Percentiles rank a stretch among this genome's conserved stretches.
These are phyloP conservation scores for Alternaria sp. DNA, from an alignment of 2,329 filamentous ascomycete species.

Conservation along the genomic window DNA sequence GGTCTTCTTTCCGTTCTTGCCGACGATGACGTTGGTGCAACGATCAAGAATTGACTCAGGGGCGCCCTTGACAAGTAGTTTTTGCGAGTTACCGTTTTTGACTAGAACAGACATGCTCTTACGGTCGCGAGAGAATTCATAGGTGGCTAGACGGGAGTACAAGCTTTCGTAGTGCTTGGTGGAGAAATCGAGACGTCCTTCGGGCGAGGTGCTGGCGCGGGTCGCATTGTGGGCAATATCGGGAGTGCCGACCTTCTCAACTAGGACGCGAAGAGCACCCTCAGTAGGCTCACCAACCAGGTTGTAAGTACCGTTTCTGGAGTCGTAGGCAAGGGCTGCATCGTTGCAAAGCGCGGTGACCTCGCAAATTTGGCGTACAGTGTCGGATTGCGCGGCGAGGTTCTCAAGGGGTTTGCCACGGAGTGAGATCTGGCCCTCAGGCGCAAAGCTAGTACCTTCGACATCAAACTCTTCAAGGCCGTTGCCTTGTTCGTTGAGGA, in stretches of 20 bases:
- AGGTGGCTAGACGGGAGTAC: conserved; percentile 80
- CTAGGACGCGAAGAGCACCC: conserved; percentile 86
- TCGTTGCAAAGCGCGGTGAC: conserved; percentile 85
- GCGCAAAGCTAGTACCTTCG: conserved; percentile 90
- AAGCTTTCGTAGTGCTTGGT: conserved; percentile 85
- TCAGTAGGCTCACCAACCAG: conserved; percentile 95
- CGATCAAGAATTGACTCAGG: conserved; percentile 94
- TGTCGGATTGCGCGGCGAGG: conserved; percentile 74
- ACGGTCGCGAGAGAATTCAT: conserved; percentile 95
- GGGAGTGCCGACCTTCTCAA: conserved; percentile 91
- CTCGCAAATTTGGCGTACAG: conserved; percentile 78
- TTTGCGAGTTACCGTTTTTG: conserved; percentile 72
- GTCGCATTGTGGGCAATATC: conserved; percentile 67
- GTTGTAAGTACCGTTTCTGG: conserved; percentile 75
- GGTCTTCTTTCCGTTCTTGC: conserved; percentile 79
- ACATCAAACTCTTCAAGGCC: conserved; percentile 87
- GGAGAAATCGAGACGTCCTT: conserved; percentile 77
- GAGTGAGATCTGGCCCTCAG: conserved; percentile 75
- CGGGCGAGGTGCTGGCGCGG: conserved; percentile 57
- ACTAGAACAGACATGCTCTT: conserved; percentile 99
- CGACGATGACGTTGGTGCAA: conserved; percentile 82
- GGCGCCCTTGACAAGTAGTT: conserved; percentile 93
- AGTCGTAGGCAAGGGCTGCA: conserved; percentile 81
- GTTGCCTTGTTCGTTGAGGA: conserved; percentile 75
- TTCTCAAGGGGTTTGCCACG: conserved; percentile 74